These are phyloP conservation scores for Bjerkandera adusta DNA, from an alignment of 1,284 basidiomycete genomes.

Conservation along the genomic window DNA sequence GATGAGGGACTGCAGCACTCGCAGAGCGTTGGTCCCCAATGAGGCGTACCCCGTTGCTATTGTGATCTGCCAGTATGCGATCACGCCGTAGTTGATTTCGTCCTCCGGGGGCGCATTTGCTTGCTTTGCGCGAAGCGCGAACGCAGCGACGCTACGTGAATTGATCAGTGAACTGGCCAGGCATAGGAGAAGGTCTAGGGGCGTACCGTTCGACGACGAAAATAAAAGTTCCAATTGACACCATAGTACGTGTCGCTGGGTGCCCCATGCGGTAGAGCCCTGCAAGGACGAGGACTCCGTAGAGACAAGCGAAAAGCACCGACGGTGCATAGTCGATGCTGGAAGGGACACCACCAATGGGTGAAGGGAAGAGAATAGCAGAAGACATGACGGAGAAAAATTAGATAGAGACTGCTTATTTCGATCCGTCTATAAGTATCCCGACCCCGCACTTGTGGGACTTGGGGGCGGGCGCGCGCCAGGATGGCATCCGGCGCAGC, in stretches of 20 bases:
- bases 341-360: constrained; percentile 18
- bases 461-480: no score
- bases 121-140: constrained; percentile 30
- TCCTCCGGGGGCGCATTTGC: constrained; percentile 19
- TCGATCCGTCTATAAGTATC: no score
- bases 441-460: no score
- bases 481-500: no score
- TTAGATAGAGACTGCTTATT: no score
- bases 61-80: constrained; percentile 31
- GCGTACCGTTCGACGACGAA: constrained; percentile 21
- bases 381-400: no score
- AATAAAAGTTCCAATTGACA: constrained; percentile 14
- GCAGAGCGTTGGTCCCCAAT: constrained; percentile 25
- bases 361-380: constrained; percentile 15
- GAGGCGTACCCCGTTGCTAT: constrained; percentile 29
- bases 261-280: constrained; percentile 13
- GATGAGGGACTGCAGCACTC: constrained; percentile 28
- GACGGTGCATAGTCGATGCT: constrained; percentile 16
- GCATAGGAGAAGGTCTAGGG: background rate
- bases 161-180: background rate
- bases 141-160: constrained; percentile 20
- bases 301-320: constrained; percentile 16
- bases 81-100: constrained; percentile 24
- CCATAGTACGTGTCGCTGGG: constrained; percentile 15
- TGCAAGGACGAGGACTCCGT: constrained; percentile 16